phyloP scores from a whole-genome alignment of 129 eudicot genomes.

The Centella asiatica region DNA sequence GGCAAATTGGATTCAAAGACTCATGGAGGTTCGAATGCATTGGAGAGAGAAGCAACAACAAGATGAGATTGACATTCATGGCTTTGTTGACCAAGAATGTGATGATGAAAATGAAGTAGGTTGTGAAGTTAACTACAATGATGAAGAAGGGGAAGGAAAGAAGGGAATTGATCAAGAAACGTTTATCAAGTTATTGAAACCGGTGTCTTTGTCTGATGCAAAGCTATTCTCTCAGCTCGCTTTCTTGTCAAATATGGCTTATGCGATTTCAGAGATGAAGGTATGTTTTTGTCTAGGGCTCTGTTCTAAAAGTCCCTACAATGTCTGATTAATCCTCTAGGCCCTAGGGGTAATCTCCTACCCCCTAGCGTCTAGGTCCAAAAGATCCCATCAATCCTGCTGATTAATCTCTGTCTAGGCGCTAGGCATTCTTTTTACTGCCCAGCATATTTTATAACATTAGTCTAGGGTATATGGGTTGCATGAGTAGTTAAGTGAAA shows the following conservation, averaged over 20 bases:
- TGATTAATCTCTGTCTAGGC: no score
- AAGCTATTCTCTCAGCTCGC: constrained; percentile 62
- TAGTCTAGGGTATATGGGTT: no score
- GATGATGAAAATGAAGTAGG: constrained; percentile 36
- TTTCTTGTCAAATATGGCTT: constrained; percentile 79
- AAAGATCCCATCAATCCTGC: no score
- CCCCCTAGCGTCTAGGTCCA: no score
- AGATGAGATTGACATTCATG: constrained; percentile 18
- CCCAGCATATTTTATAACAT: no score
- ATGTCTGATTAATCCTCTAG: no score
- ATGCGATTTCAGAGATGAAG: constrained; percentile 72
- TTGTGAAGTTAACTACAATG: constrained; percentile 60
- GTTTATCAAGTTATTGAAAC: constrained; percentile 31
- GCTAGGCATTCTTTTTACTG: no score
- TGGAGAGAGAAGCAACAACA: constrained; percentile 38
- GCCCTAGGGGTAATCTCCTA: no score
- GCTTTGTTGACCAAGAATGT: constrained; percentile 27
- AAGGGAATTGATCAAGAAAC: constrained; percentile 33
- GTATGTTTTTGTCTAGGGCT: constrained; percentile 32
- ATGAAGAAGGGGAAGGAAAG: constrained; percentile 33
- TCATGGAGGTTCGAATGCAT: constrained; percentile 40
- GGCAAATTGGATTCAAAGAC: constrained; percentile 56
- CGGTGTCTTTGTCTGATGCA: constrained; percentile 75
- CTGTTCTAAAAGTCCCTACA: no score
- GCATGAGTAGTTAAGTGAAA: no score